Evolutionary conservation across 1,284 basidiomycete genomes (phyloP).

Genomic region (Cystobasidiaceae sp.): DNA sequence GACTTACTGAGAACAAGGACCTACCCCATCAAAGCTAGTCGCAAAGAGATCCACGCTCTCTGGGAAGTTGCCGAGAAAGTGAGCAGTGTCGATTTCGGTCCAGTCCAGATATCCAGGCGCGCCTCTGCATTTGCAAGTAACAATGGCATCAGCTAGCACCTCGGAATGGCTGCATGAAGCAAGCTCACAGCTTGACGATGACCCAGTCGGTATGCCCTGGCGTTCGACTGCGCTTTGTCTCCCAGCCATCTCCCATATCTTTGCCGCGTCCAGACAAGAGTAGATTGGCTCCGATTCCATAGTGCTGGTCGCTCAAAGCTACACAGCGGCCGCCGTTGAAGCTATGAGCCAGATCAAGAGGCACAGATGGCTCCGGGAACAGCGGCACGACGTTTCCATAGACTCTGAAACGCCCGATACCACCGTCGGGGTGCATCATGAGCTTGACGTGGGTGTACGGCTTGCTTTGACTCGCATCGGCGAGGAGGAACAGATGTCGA

Average conservation of each 20-base stretch:
- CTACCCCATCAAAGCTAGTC: constrained; percentile 52
- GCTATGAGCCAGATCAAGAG: constrained; percentile 81
- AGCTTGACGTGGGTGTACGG: constrained; percentile 78
- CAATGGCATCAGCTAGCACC: background rate
- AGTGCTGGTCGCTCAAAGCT: constrained; percentile 74
- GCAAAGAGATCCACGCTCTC: constrained; percentile 77
- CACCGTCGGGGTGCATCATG: constrained; percentile 94
- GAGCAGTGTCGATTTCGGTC: constrained; percentile 85
- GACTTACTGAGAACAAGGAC: constrained; percentile 46
- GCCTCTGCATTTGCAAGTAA: constrained; percentile 51
- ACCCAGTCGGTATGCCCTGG: constrained; percentile 83
- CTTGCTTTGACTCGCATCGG: constrained; percentile 50
- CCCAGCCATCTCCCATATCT: constrained; percentile 95
- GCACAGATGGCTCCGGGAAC: constrained; percentile 19
- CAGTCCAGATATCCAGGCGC: constrained; percentile 65
- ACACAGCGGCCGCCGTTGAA: constrained; percentile 81
- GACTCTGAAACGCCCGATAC: constrained; percentile 52
- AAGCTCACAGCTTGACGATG: constrained; percentile 70
- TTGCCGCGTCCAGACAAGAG: constrained; percentile 79
- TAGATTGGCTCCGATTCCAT: constrained; percentile 83
- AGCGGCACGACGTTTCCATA: constrained; percentile 59
- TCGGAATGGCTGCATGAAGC: background rate
- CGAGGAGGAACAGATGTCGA: constrained; percentile 75
- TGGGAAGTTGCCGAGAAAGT: constrained; percentile 96
- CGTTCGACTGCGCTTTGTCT: constrained; percentile 80